These are phyloP conservation scores for Exophiala lecanii-corni DNA, from an alignment of 2,329 filamentous ascomycete species.

Conservation along the genomic window DNA sequence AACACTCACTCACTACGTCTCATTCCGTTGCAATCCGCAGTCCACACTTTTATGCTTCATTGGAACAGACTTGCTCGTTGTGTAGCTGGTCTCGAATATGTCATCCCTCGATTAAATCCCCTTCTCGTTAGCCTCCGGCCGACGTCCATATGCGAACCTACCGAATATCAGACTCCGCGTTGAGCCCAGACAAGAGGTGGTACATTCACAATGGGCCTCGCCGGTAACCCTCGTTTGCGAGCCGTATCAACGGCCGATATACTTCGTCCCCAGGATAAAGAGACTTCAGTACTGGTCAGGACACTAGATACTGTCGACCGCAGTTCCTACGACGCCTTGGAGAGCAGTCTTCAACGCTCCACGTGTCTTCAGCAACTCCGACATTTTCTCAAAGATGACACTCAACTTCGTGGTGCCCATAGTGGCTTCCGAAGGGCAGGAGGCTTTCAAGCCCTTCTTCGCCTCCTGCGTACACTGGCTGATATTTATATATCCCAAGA, in stretches of 20 bases:
- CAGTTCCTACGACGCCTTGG: constrained; percentile 29
- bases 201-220: constrained; percentile 18
- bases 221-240: constrained; percentile 18
- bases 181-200: constrained; percentile 21
- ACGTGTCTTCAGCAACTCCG: constrained; percentile 61
- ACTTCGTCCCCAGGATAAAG: constrained; percentile 22
- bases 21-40: no score
- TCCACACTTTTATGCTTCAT: no score
- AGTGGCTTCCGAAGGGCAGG: constrained; percentile 77
- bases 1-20: no score
- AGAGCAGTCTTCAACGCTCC: constrained; percentile 42
- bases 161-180: constrained; percentile 10
- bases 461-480: constrained; percentile 64
- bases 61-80: no score
- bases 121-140: background rate
- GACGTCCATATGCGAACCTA: constrained; percentile 15
- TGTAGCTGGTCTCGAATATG: no score
- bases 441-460: constrained; percentile 71
- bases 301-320: constrained; percentile 31
- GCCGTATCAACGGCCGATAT: constrained; percentile 26
- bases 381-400: constrained; percentile 56
- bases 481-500: constrained; percentile 63
- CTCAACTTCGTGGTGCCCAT: constrained; percentile 52
- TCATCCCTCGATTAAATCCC: no score
- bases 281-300: constrained; percentile 23